Evolutionary conservation across 202 grass and related monocot genomes (phyloP).

Genomic region (Brachypodium distachyon): DNA sequence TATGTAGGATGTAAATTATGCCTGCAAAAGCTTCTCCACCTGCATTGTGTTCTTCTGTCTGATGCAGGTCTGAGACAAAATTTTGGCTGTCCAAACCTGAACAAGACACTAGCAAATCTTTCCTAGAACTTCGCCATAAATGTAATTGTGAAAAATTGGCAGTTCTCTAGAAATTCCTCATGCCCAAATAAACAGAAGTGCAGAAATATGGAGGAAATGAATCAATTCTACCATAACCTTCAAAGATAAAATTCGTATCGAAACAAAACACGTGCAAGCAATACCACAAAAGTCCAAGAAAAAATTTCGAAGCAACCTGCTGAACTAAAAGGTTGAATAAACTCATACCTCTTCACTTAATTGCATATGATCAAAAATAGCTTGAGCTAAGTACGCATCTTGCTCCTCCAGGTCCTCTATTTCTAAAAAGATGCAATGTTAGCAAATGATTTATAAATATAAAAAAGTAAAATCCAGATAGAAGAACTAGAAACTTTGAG

Average conservation of each 20-base stretch:
- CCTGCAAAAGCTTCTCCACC: background rate
- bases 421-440: slow-evolving; percentile 32
- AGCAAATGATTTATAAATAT: slow-evolving; percentile 11
- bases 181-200: slow-evolving; percentile 21
- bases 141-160: background rate
- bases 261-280: background rate
- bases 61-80: background rate
- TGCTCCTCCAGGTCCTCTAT: slow-evolving; percentile 81
- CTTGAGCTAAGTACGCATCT: slow-evolving; percentile 78
- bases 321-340: slow-evolving; percentile 3
- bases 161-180: background rate
- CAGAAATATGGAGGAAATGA: background rate
- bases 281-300: background rate
- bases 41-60: background rate
- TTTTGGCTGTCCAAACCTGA: background rate
- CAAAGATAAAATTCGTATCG: background rate
- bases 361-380: slow-evolving; percentile 80
- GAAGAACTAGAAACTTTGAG: background rate
- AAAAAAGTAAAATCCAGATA: slow-evolving; percentile 5
- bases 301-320: background rate
- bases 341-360: slow-evolving; percentile 64
- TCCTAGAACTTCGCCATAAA: background rate
- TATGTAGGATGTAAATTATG: background rate
- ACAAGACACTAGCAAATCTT: background rate
- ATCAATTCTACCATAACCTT: background rate